Percentiles rank a stretch among this genome's conserved stretches.
phyloP scores from a whole-genome alignment of 257 asterid genomes.

The Capsicum rhomboideum region DNA sequence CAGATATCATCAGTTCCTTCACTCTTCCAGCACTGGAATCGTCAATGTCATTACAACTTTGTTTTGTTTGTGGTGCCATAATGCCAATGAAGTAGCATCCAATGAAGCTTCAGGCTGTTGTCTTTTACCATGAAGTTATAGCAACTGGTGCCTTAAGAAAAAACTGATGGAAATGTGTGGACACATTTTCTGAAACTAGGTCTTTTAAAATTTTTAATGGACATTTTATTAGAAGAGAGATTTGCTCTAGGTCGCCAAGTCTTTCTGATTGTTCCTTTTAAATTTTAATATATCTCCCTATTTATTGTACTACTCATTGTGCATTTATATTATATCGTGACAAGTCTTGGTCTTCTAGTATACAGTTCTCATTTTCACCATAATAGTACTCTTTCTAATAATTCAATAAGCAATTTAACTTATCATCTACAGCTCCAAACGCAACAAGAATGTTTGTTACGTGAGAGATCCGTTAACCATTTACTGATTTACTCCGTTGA shows the following conservation, averaged over 20 bases:
- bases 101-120: not conserved
- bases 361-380: not conserved
- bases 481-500: no score
- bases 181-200: not conserved
- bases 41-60: not conserved
- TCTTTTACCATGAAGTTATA: not conserved
- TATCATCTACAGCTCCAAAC: not conserved
- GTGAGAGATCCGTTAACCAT: no score
- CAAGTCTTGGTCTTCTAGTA: not conserved
- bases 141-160: not conserved
- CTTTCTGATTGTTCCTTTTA: not conserved
- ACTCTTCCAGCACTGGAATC: not conserved
- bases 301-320: not conserved
- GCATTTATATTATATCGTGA: not conserved
- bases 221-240: not conserved
- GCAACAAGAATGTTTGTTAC: not conserved
- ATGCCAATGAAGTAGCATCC: not conserved
- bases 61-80: not conserved
- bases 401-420: not conserved
- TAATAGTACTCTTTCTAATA: not conserved
- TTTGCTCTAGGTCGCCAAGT: not conserved
- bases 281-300: not conserved
- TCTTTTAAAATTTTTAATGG: not conserved
- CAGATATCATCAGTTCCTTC: not conserved
- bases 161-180: not conserved